Conservation (phyloP, 371 early-diverging fungal genomes). For the Actinomucor elegans region DNA sequence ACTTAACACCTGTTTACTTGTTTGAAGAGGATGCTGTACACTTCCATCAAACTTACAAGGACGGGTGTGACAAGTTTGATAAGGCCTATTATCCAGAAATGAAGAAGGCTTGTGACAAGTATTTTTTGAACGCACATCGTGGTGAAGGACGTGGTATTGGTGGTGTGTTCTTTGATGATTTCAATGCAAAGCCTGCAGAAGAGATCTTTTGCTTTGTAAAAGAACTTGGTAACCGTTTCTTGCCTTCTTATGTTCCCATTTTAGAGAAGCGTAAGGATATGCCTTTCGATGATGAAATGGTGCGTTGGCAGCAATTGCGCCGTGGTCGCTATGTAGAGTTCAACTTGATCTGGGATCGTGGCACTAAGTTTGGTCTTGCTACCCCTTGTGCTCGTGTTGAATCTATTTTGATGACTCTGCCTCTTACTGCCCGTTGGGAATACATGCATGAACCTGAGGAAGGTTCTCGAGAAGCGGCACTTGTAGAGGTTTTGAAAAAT, state of each 20-base stretch:
- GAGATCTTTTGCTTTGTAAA: slow-evolving; percentile 71
- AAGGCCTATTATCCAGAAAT: slow-evolving; percentile 68
- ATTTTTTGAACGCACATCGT: slow-evolving; percentile 79
- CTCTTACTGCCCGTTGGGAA: slow-evolving; percentile 86
- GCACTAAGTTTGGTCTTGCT: slow-evolving; percentile 86
- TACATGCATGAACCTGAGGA: slow-evolving; percentile 76
- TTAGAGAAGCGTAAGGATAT: slow-evolving; percentile 66
- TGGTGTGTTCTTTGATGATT: slow-evolving; percentile 88
- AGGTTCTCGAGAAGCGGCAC: slow-evolving; percentile 69
- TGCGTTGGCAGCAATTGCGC: slow-evolving; percentile 83
- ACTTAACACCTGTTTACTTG: slow-evolving; percentile 81
- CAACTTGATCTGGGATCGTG: slow-evolving; percentile 86
- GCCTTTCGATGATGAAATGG: slow-evolving; percentile 68
- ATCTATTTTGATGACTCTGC: slow-evolving; percentile 84
- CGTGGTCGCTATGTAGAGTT: slow-evolving; percentile 91
- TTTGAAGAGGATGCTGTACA: slow-evolving; percentile 78
- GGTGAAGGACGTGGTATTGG: slow-evolving; percentile 83
- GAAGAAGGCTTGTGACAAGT: slow-evolving; percentile 85
- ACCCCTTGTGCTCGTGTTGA: slow-evolving; percentile 90
- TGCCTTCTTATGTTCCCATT: slow-evolving; percentile 76
- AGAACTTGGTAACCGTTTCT: slow-evolving; percentile 72
- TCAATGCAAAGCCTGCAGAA: slow-evolving; percentile 68
- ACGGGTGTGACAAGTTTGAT: slow-evolving; percentile 77
- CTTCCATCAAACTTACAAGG: slow-evolving; percentile 79
- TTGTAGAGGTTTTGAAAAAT: slow-evolving; percentile 76